Conservation (phyloP, 192 early-diverging fungal species). For the Coemansia nantahalensis region DNA sequence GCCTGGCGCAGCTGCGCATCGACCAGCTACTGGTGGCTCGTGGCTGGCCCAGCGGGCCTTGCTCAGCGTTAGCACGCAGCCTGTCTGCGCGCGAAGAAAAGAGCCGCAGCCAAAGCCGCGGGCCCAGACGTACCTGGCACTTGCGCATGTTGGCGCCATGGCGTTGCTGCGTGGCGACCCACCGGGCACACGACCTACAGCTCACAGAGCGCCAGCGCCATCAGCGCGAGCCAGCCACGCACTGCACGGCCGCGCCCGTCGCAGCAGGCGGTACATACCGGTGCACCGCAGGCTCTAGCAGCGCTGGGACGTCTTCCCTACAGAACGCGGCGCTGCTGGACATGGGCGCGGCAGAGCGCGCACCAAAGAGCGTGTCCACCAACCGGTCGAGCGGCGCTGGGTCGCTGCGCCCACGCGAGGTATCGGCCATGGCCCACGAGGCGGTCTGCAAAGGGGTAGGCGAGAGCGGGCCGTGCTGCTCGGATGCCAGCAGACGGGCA, state of each 20-base stretch:
- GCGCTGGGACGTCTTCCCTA: constrained; percentile 30
- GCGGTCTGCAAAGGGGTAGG: too few species aligned
- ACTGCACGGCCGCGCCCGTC: too few species aligned
- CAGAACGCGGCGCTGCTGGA: not conserved
- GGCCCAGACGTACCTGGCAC: constrained; percentile 41
- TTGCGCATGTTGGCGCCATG: constrained; percentile 29
- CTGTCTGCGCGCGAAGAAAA: too few species aligned
- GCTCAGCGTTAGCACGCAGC: not conserved
- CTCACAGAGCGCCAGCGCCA: constrained; percentile 5
- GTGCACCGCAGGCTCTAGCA: constrained; percentile 33
- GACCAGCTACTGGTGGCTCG: constrained; percentile 32
- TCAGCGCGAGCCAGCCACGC: too few species aligned
- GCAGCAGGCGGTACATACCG: constrained; percentile 12
- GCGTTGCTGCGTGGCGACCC: constrained; percentile 30
- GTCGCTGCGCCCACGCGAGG: constrained; percentile 2
- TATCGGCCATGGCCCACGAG: not conserved
- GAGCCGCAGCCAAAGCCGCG: too few species aligned
- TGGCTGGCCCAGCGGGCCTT: too few species aligned
- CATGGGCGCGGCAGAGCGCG: constrained; percentile 11
- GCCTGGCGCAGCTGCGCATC: constrained; percentile 19
- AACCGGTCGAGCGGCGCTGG: constrained; percentile 22
- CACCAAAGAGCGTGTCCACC: constrained; percentile 23
- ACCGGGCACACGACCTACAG: constrained; percentile 36
- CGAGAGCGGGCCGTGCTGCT: too few species aligned
- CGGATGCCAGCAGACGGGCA: too few species aligned